Conservation (phyloP, 257 asterid genomes). For the Asclepias syriaca region DNA sequence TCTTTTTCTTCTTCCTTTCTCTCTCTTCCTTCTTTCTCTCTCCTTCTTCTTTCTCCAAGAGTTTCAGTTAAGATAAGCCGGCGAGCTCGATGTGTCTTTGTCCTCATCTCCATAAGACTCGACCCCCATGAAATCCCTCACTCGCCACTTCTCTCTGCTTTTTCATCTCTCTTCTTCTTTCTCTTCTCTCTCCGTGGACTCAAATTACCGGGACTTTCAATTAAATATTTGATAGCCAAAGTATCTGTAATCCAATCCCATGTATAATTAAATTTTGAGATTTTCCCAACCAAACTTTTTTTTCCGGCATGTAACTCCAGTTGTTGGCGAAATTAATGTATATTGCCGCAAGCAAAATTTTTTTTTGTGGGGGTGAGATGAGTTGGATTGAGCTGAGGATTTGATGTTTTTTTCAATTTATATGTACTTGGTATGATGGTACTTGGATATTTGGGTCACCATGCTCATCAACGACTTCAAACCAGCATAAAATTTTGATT, state of each 20-base stretch:
- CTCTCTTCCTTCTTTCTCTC: no score
- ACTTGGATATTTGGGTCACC: conserved; percentile 12
- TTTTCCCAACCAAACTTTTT: conserved; percentile 22
- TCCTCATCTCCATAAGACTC: no score
- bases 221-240: conserved; percentile 17
- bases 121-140: conserved; percentile 19
- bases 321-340: conserved; percentile 16
- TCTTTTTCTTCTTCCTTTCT: no score
- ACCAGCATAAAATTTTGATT: conserved; percentile 16
- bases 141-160: conserved; percentile 11
- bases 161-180: conserved; percentile 12
- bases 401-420: not conserved
- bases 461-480: conserved; percentile 21
- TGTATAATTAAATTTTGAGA: not conserved
- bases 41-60: no score
- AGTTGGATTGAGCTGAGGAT: conserved; percentile 8
- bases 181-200: conserved; percentile 17
- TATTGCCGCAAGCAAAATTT: not conserved
- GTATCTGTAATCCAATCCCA: not conserved
- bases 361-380: not conserved
- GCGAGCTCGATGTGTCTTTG: no score
- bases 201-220: conserved; percentile 11
- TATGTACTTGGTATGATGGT: conserved; percentile 18
- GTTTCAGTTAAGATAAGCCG: no score
- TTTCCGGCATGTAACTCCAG: conserved; percentile 29